These are phyloP conservation scores for Effrenium voratum DNA, from an alignment of 73 alveolate genomes.

Conservation along the genomic window DNA sequence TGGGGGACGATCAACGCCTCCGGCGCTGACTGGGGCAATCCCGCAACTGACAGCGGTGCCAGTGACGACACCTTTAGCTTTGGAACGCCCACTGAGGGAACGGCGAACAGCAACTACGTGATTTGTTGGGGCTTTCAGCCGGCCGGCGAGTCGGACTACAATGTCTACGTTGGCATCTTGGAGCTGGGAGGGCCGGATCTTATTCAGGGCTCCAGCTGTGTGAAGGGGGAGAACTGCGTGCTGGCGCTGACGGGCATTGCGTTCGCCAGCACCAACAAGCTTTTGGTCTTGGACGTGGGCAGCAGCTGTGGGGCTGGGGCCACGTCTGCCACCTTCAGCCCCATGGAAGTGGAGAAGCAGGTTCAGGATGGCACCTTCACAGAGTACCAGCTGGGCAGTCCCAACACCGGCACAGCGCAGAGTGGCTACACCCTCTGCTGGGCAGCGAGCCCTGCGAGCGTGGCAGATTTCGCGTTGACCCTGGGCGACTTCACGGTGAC, in stretches of 20 bases:
- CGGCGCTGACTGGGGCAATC: constrained; percentile 35
- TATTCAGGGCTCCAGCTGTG: constrained; percentile 26
- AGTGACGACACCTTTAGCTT: constrained; percentile 30
- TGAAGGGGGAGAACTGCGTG: constrained; percentile 75
- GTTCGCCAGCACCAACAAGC: constrained; percentile 72
- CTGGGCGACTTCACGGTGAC: constrained; percentile 76
- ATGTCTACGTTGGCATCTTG: constrained; percentile 59
- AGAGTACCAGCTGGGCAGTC: constrained; percentile 80
- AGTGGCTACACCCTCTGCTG: constrained; percentile 69
- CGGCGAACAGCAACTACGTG: constrained; percentile 36
- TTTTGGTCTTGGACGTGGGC: constrained; percentile 34
- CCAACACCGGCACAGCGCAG: constrained; percentile 81
- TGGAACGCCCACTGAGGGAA: constrained; percentile 33
- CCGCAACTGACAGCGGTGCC: constrained; percentile 4
- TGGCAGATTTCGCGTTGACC: constrained; percentile 50
- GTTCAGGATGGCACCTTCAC: constrained; percentile 80
- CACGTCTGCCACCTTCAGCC: constrained; percentile 68
- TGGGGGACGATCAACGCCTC: constrained; percentile 5
- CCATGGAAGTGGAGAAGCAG: constrained; percentile 74
- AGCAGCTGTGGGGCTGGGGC: constrained; percentile 66
- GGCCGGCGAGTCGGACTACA: constrained; percentile 26
- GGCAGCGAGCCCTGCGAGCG: constrained; percentile 42
- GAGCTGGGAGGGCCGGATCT: constrained; percentile 69
- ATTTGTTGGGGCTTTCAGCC: constrained; percentile 87
- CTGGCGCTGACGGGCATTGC: constrained; percentile 63